These are phyloP conservation scores for Diaporthe sp. DNA, from an alignment of 2,329 filamentous ascomycete species.

Conservation along the genomic window DNA sequence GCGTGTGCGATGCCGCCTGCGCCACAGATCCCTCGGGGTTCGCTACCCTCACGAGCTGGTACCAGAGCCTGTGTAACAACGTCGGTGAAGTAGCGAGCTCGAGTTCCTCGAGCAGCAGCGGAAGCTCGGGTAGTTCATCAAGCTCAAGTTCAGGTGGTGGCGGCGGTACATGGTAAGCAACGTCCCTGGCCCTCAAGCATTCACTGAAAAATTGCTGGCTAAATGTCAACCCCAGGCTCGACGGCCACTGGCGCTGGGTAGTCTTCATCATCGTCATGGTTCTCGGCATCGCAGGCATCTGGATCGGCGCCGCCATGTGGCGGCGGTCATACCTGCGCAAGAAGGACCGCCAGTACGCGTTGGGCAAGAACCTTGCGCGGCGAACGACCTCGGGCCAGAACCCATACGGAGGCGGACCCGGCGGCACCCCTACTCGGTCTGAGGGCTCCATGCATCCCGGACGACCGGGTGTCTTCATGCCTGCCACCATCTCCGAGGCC, in stretches of 20 bases:
- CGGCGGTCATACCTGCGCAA: slow-evolving; percentile 80
- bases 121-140: slow-evolving; percentile 43
- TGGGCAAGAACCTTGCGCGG: slow-evolving; percentile 56
- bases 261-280: slow-evolving; percentile 83
- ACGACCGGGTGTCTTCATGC: slow-evolving; percentile 54
- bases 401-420: slow-evolving; percentile 50
- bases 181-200: slow-evolving; percentile 12
- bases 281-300: slow-evolving; percentile 75
- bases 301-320: slow-evolving; percentile 76
- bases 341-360: slow-evolving; percentile 69
- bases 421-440: slow-evolving; percentile 45
- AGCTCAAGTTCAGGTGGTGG: slow-evolving; percentile 42
- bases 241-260: slow-evolving; percentile 82
- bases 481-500: slow-evolving; percentile 48
- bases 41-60: slow-evolving; percentile 77
- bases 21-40: slow-evolving; percentile 62
- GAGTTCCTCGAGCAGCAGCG: slow-evolving; percentile 46
- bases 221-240: slow-evolving; percentile 64
- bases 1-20: slow-evolving; percentile 74
- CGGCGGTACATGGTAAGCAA: slow-evolving; percentile 59
- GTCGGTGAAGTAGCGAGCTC: slow-evolving; percentile 48
- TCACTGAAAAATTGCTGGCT: not conserved
- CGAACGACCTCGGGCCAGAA: slow-evolving; percentile 43
- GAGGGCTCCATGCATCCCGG: slow-evolving; percentile 50
- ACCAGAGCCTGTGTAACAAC: slow-evolving; percentile 72